phyloP scores from a whole-genome alignment of 2,329 filamentous ascomycete genomes.

The Pseudocercospora fuligena region DNA sequence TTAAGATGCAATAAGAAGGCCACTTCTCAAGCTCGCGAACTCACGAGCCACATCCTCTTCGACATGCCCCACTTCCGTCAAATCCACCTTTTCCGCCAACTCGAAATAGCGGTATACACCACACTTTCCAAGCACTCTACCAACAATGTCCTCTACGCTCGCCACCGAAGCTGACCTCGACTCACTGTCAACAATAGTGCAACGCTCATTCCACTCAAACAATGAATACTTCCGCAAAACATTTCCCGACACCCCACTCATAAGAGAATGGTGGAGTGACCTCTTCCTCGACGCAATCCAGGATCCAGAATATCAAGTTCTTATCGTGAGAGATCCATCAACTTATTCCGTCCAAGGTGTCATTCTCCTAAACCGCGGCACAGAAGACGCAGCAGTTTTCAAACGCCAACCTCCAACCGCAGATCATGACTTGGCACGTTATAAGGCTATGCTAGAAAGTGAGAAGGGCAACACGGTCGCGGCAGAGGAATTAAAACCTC shows the following conservation, averaged over 20 bases:
- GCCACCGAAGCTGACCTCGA: constrained; percentile 11
- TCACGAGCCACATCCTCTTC: too few species aligned
- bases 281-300: constrained; percentile 26
- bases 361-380: constrained; percentile 19
- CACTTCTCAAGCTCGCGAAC: too few species aligned
- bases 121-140: too few species aligned
- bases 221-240: constrained; percentile 29
- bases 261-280: constrained; percentile 26
- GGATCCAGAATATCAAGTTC: constrained; percentile 16
- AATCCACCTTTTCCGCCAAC: too few species aligned
- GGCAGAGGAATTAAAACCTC: neutral
- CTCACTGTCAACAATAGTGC: constrained; percentile 31
- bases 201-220: constrained; percentile 31
- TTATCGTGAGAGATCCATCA: constrained; percentile 17
- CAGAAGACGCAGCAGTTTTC: constrained; percentile 19
- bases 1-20: too few species aligned
- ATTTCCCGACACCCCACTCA: constrained; percentile 27
- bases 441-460: neutral
- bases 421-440: constrained; percentile 26
- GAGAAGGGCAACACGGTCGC: neutral
- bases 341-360: constrained; percentile 11
- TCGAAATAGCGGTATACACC: too few species aligned
- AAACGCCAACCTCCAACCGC: constrained; percentile 13
- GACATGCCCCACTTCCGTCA: too few species aligned
- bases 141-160: too few species aligned